Evolutionary conservation across 164 flowering plant species (phyloP).

Genomic region (Paratinospora sagittata): DNA sequence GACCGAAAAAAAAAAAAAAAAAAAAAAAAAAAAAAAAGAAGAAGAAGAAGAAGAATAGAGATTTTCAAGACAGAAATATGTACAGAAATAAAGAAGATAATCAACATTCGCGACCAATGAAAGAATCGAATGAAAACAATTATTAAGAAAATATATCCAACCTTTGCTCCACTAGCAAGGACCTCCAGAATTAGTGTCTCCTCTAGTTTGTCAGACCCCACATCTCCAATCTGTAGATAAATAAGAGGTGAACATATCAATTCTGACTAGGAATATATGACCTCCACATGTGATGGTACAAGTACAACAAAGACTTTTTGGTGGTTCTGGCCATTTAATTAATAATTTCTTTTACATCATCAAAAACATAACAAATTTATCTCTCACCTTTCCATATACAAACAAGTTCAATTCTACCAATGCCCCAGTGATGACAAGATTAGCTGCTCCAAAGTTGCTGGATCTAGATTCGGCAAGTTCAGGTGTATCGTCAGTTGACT

Average conservation of each 20-base stretch:
- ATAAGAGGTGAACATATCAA: neutral
- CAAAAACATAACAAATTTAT: neutral
- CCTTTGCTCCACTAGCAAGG: conserved; percentile 93
- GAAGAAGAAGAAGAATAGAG: too few species aligned
- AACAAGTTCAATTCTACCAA: conserved; percentile 65
- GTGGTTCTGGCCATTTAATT: neutral
- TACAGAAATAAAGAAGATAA: neutral
- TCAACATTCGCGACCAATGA: neutral
- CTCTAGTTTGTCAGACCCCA: conserved; percentile 28
- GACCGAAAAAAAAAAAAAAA: too few species aligned
- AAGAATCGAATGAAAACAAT: neutral
- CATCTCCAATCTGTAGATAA: conserved; percentile 36
- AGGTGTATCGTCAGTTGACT: conserved; percentile 23
- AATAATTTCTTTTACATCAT: neutral
- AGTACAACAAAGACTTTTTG: too few species aligned
- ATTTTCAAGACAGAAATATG: neutral
- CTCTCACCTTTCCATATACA: conserved; percentile 82
- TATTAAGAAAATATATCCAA: conserved; percentile 20
- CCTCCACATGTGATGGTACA: neutral
- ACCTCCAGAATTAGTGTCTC: conserved; percentile 71
- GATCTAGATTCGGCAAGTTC: conserved; percentile 32
- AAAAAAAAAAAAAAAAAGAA: too few species aligned
- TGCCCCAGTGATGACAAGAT: conserved; percentile 80
- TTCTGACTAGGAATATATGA: too few species aligned
- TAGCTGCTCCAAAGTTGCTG: conserved; percentile 45